These are phyloP conservation scores for Starmerella bombi DNA, from an alignment of 805 yeast genomes.

Conservation along the genomic window DNA sequence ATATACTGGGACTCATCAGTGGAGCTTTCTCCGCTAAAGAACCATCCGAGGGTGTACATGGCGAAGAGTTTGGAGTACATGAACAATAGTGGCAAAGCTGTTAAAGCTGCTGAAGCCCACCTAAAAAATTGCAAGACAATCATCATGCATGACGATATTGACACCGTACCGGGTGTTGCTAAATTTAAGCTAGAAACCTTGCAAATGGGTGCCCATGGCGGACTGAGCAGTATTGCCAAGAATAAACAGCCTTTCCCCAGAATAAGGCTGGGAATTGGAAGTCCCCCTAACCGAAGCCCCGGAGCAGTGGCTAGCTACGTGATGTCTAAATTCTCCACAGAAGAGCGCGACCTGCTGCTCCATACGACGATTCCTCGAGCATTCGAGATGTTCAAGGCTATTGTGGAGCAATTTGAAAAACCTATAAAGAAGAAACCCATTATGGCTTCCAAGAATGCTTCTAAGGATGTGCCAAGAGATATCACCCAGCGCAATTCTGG, in stretches of 20 bases:
- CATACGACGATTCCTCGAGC: conserved; percentile 25
- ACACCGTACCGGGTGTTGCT: conserved; percentile 49
- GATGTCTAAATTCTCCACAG: conserved; percentile 36
- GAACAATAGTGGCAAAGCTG: conserved; percentile 57
- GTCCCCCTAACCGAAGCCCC: conserved; percentile 38
- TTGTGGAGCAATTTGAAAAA: conserved; percentile 4
- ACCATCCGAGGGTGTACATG: conserved; percentile 28
- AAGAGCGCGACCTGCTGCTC: conserved; percentile 35
- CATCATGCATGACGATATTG: conserved; percentile 70
- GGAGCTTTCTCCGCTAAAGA: conserved; percentile 7
- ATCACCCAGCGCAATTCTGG: neutral
- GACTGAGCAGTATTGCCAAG: conserved; percentile 48
- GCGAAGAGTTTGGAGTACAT: conserved; percentile 46
- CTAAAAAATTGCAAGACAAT: conserved; percentile 1
- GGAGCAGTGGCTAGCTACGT: conserved; percentile 46
- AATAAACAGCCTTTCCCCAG: conserved; percentile 40
- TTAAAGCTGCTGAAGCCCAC: conserved; percentile 27
- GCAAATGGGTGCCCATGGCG: conserved; percentile 74
- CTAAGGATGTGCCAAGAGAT: neutral
- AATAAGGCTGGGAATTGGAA: conserved; percentile 65
- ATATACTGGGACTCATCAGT: conserved; percentile 3
- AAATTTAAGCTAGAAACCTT: conserved; percentile 48
- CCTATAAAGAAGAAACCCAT: conserved; percentile 1
- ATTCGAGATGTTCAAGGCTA: conserved; percentile 7
- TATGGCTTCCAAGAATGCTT: neutral